Conservation (phyloP, 2,329 filamentous ascomycete species). For the Chaetothyriales sp. region DNA sequence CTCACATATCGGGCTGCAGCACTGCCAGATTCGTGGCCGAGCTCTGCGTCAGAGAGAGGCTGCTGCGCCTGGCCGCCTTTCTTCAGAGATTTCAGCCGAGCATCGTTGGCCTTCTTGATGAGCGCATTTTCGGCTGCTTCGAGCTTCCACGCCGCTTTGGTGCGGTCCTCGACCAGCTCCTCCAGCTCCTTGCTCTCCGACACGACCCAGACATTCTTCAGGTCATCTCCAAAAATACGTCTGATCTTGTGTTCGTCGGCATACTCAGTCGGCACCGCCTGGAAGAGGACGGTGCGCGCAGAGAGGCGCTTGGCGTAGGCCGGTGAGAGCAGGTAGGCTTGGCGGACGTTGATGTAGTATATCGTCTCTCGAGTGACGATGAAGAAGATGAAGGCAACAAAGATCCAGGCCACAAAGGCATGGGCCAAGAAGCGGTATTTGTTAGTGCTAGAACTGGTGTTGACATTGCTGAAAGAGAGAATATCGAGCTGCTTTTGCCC, state of each 20-base stretch:
- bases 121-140: constrained; percentile 79
- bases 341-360: constrained; percentile 82
- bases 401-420: constrained; percentile 65
- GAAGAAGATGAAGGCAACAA: constrained; percentile 75
- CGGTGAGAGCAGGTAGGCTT: constrained; percentile 80
- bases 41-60: constrained; percentile 10
- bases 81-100: constrained; percentile 54
- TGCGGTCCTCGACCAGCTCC: constrained; percentile 66
- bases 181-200: constrained; percentile 65
- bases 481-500: constrained; percentile 55
- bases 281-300: constrained; percentile 78
- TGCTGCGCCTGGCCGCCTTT: constrained; percentile 30
- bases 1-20: constrained; percentile 64
- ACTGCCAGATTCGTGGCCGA: constrained; percentile 54
- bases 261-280: constrained; percentile 67
- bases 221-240: constrained; percentile 66
- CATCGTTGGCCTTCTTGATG: constrained; percentile 63
- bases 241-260: constrained; percentile 64
- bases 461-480: constrained; percentile 66
- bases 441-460: constrained; percentile 32
- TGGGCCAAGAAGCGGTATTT: constrained; percentile 67
- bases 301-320: constrained; percentile 75
- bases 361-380: constrained; percentile 77
- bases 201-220: constrained; percentile 73
- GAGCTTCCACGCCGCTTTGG: constrained; percentile 65